Base-by-base conservation (phyloP, 2,329 filamentous ascomycete genomes). In the Trichoderma endophyticum region DNA sequence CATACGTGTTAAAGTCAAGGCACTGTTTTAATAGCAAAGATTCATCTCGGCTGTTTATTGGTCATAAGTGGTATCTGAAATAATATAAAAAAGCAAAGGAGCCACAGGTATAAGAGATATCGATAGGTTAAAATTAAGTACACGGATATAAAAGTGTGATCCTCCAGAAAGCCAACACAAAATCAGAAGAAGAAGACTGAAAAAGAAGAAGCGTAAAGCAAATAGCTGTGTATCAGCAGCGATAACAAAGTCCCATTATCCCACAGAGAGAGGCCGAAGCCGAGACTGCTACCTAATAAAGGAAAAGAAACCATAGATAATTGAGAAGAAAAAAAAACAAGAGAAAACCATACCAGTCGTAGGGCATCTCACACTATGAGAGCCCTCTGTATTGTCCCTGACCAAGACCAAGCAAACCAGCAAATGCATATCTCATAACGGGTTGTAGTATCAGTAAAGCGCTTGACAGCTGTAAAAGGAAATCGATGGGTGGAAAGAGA, bases 11-110 rank as follows among this genome's bases (percentile, higher is more conserved):
- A 3, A 62, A 43, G 15, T 28, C 32, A 14, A 65, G 18, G 12
- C 30, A 26, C 18, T 6, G 26, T 3, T 15, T 43, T 56, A 30
- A 54, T 14, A 72, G n/a, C 48, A 64, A 54, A 39, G 56, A 62
- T 9, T 56, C 43, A 60, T 66, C 39, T 26, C 56, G 21, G 60
- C 68, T 39, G 39, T 73, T 57, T 73, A 73, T 73, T 71, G 67
- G 59, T 71, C 69, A 62, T 64, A 65, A 71, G 51, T 73, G 71
- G 71, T 73, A 73, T 73, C 71, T 71, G 67, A 62, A 61, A 30
- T 56, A 36, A 7, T 61, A 62, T 26, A 3, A 63, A 32, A 21
- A n/a, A 71, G 39, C 28, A 71, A 43, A 62, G 59, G 59, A 26
- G 43, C 54, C 34, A 43, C 32, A 57, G 48, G 32, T 28, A 30